A percentile compares a stretch with the other conserved stretches of the same genome.
These are phyloP conservation scores for Centella asiatica DNA, from an alignment of 129 eudicot species.

Conservation along the genomic window DNA sequence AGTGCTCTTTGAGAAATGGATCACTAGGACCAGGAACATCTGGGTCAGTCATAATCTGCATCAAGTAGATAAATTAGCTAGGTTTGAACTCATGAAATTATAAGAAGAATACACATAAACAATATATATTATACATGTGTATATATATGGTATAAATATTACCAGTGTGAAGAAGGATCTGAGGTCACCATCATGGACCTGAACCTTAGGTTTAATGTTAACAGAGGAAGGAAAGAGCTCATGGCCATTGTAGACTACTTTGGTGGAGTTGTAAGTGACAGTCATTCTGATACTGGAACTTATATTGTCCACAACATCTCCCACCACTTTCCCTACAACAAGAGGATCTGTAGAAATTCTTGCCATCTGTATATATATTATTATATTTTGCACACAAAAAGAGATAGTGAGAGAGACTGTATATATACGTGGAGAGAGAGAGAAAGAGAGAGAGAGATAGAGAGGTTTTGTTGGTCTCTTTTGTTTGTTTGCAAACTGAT, in stretches of 20 bases:
- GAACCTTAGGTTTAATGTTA: constrained; percentile 74
- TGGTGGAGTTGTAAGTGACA: constrained; percentile 69
- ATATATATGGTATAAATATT: too few relatives aligned
- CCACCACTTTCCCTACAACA: constrained; percentile 68
- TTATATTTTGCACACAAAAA: too few relatives aligned
- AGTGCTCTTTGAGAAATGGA: constrained; percentile 91
- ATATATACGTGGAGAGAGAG: too few relatives aligned
- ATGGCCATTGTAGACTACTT: constrained; percentile 86
- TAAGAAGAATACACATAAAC: too few relatives aligned
- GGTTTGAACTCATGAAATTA: neutral
- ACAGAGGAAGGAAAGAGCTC: constrained; percentile 86
- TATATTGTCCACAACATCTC: constrained; percentile 76
- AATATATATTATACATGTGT: too few relatives aligned
- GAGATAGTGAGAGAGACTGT: too few relatives aligned
- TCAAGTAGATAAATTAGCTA: too few relatives aligned
- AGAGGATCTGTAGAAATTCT: constrained; percentile 51
- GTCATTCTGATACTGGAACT: constrained; percentile 50
- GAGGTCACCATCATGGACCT: constrained; percentile 84
- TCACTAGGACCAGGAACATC: constrained; percentile 99
- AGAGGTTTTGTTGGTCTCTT: too few relatives aligned
- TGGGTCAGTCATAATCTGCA: constrained; percentile 94
- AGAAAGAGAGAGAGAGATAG: too few relatives aligned
- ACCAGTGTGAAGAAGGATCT: constrained; percentile 94
- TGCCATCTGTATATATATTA: too few relatives aligned
- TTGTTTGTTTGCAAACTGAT: too few relatives aligned